A percentile compares a stretch with the other conserved stretches of the same genome.
phyloP scores from a whole-genome alignment of 495 filamentous ascomycete genomes.

The Neurospora sp. region DNA sequence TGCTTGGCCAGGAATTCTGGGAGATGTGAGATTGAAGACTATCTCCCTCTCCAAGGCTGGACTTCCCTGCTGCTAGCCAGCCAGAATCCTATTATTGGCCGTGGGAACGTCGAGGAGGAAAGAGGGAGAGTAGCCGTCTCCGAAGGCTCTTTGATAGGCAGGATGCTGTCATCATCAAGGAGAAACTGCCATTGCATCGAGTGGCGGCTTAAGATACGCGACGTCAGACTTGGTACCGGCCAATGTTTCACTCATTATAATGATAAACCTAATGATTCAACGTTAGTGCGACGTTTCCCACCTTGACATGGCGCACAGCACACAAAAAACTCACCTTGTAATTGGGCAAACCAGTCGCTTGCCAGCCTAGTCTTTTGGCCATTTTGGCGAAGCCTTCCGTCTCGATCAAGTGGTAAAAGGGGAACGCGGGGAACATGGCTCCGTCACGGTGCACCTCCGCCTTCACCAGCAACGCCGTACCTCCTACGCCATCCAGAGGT shows the following conservation, averaged over 20 bases:
- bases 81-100: neutral
- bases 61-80: neutral
- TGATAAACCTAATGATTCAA: constrained; percentile 58
- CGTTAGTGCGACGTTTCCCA: constrained; percentile 16
- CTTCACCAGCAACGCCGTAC: constrained; percentile 88
- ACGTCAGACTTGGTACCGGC: neutral
- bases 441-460: constrained; percentile 96
- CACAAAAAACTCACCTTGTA: constrained; percentile 64
- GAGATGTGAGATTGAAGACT: neutral
- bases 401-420: constrained; percentile 94
- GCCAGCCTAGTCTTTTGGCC: constrained; percentile 79
- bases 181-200: neutral
- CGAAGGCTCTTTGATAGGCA: neutral
- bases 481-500: constrained; percentile 82
- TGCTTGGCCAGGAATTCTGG: neutral
- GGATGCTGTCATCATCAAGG: neutral
- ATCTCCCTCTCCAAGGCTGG: neutral
- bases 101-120: neutral
- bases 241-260: constrained; percentile 64
- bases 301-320: neutral
- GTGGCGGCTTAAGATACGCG: neutral
- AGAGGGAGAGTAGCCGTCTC: neutral
- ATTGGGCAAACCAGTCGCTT: constrained; percentile 77
- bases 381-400: constrained; percentile 98
- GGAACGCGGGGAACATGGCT: constrained; percentile 95